A percentile compares a stretch with the other conserved stretches of the same genome.
Evolutionary conservation across 441 rosid species (phyloP).

Genomic region (Eruca vesicaria): DNA sequence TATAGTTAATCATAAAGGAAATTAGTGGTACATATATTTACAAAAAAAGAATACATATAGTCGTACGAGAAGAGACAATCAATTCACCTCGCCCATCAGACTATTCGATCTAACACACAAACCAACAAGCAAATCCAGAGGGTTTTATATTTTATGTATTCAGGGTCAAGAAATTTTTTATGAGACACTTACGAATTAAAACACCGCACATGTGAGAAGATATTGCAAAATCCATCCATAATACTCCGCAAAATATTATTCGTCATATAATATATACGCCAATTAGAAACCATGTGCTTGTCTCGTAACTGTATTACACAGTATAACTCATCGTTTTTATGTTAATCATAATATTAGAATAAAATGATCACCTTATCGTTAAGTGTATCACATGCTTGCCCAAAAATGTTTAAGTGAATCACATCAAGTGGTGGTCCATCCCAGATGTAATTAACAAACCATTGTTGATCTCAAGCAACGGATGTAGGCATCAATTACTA

Average conservation of each 20-base stretch:
- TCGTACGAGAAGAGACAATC: background rate
- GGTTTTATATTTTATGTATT: background rate
- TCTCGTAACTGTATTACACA: background rate
- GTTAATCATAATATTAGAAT: background rate
- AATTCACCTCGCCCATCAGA: background rate
- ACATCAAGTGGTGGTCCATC: background rate
- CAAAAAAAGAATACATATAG: background rate
- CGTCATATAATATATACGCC: background rate
- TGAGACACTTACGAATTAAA: background rate
- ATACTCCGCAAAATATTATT: background rate
- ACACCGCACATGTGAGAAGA: slow-evolving; percentile 2
- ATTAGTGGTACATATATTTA: background rate
- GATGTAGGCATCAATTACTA: background rate
- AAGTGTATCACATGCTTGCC: background rate
- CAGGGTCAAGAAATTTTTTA: background rate
- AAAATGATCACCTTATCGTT: background rate
- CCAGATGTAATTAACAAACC: background rate
- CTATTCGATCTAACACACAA: background rate
- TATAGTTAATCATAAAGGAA: background rate
- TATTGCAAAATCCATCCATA: background rate
- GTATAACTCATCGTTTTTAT: background rate
- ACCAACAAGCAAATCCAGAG: background rate
- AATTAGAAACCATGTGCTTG: slow-evolving; percentile 7
- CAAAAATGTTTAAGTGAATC: background rate
- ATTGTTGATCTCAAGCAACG: background rate